Percentiles rank a stretch among this genome's conserved stretches.
These are phyloP conservation scores for Termitomyces eurrhizus DNA, from an alignment of 768 basidiomycete species.

Conservation along the genomic window DNA sequence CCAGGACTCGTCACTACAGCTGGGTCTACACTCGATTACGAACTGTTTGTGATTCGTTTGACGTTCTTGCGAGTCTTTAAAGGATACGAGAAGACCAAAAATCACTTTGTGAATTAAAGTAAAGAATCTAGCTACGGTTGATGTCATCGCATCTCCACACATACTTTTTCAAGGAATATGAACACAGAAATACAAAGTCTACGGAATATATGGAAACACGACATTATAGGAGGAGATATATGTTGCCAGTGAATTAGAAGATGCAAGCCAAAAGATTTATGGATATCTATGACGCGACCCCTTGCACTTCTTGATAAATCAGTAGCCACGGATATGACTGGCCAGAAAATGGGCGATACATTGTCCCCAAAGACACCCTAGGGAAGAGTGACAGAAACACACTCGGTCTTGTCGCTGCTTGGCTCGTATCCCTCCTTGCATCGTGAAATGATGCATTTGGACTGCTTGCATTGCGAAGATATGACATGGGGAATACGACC, in stretches of 20 bases:
- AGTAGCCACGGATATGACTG: not conserved
- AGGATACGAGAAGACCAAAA: not conserved
- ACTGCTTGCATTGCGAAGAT: not conserved
- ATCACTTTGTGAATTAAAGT: not conserved
- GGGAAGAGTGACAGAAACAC: not conserved
- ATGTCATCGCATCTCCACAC: not conserved
- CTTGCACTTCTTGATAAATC: not conserved
- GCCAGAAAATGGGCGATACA: not conserved
- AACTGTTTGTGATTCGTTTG: not conserved
- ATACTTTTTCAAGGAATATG: not conserved
- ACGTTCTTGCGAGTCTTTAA: not conserved
- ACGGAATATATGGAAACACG: not conserved
- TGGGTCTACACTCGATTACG: not conserved
- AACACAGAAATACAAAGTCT: not conserved
- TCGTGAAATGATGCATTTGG: not conserved
- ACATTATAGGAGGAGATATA: not conserved
- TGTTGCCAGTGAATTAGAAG: not conserved
- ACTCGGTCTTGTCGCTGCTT: not conserved
- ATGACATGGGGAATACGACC: slow-evolving; percentile 8
- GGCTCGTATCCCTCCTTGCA: not conserved
- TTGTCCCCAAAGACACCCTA: not conserved
- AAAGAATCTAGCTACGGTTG: not conserved
- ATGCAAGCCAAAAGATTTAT: not conserved
- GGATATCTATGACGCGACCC: not conserved
- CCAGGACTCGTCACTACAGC: not conserved